Percentiles rank a stretch among this genome's conserved stretches.
phyloP scores from a whole-genome alignment of 441 rosid genomes.

The Syzygium syzygioides region DNA sequence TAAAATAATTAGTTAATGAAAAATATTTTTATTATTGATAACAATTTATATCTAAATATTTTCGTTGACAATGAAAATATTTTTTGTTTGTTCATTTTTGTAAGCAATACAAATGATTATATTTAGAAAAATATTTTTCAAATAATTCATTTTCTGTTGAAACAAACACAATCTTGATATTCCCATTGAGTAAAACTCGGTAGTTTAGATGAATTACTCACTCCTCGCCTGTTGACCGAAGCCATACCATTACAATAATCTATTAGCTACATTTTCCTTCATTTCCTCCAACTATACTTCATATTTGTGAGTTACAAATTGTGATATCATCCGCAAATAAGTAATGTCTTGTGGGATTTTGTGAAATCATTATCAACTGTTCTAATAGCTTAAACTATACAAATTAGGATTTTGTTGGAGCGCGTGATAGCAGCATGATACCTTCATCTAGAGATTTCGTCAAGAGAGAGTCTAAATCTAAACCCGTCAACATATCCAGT shows the following conservation, averaged over 20 bases:
- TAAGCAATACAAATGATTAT: accelerated
- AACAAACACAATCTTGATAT: accelerated
- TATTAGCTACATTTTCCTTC: neutral
- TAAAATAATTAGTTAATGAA: neutral
- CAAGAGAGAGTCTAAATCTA: no score
- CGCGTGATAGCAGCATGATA: no score
- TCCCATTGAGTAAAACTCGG: accelerated
- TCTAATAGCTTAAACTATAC: no score
- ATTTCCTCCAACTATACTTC: neutral
- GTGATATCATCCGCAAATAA: neutral
- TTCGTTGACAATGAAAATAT: accelerated
- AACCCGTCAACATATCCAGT: no score
- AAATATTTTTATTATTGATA: neutral
- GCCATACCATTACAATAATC: neutral
- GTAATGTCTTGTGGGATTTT: neutral
- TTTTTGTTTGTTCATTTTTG: accelerated
- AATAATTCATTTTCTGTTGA: accelerated
- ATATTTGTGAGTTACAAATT: neutral
- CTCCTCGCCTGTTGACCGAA: neutral
- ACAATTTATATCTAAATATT: neutral
- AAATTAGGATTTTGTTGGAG: no score
- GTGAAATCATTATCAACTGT: no score
- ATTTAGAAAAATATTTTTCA: accelerated
- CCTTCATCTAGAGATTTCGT: no score
- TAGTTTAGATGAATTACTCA: neutral